Evolutionary conservation across 2,329 filamentous ascomycete genomes (phyloP), one percentile per base, ranked within the genome.

Genomic region (Leptographium flavum): DNA sequence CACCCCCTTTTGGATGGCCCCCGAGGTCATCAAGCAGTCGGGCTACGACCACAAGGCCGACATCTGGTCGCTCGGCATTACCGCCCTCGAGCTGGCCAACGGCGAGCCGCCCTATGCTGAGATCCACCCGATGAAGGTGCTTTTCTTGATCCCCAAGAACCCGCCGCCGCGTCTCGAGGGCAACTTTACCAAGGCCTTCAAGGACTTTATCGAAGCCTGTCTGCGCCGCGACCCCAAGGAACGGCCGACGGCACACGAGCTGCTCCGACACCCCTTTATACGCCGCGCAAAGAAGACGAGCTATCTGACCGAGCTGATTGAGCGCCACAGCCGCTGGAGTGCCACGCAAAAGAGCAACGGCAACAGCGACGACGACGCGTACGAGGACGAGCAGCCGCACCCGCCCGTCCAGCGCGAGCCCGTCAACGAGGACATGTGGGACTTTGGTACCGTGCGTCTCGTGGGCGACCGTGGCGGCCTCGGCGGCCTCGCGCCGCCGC

Each of bases 1-100:
- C 30, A 96, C 90, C 0, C 90, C 92, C 1, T 98, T 96, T 61
- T 98, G 92, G 92, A 98, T 98, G 90, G 90, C 92, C 3, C 90
- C 90, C 11, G 90, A 98, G 65, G 90, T 96, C 45, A 98, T 98
- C 63, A 94, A 94, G 66, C 90, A 98, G 62, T 94, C 87, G 47
- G 90, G 90, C 41, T 95, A 96, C 67, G 90, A 95, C 62, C 87
- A 94, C 66, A 95, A 95, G 66, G 90, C 90, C 38, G 90, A 96
- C 59, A 94, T 96, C 47, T 96, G 90, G 90, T 95, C 90, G 2
- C 69, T 95, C 17, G 90, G 90, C 33, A 95, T 95, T 59, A 95
- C 90, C 1, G 88, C 90, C 2, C 74, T 96, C 36, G 90, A 95
- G 61, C 65, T 96, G 51, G 90, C 90, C 45, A 83, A 86, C 50